These are phyloP conservation scores for Microbotryomycetes sp. DNA, from an alignment of 1,284 basidiomycete genomes.

Conservation along the genomic window DNA sequence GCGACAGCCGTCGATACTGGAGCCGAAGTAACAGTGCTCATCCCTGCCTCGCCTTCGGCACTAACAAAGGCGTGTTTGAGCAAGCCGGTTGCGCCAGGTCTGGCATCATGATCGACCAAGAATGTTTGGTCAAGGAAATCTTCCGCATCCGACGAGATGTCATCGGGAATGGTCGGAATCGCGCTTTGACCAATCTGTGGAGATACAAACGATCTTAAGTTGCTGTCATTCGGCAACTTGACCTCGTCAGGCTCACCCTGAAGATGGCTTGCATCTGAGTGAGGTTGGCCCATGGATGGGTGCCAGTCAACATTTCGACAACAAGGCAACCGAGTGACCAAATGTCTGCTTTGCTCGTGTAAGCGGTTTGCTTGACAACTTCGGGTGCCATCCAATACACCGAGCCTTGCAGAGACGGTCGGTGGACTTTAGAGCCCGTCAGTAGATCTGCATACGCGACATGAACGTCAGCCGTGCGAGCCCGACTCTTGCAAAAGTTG, in stretches of 20 bases:
- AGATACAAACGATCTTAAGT: not conserved
- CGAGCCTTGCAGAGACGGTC: slow-evolving; percentile 89
- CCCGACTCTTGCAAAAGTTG: no score
- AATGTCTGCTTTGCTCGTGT: slow-evolving; percentile 93
- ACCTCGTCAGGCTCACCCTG: slow-evolving; percentile 60
- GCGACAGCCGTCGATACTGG: not conserved
- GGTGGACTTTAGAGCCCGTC: slow-evolving; percentile 67
- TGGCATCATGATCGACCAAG: slow-evolving; percentile 70
- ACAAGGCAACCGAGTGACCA: slow-evolving; percentile 97
- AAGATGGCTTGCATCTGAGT: slow-evolving; percentile 99
- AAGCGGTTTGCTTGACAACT: slow-evolving; percentile 90
- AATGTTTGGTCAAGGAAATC: slow-evolving; percentile 80
- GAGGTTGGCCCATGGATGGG: slow-evolving; percentile 93
- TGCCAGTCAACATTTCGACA: slow-evolving; percentile 96
- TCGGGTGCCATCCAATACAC: slow-evolving; percentile 99
- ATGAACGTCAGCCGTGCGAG: not conserved
- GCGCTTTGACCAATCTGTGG: slow-evolving; percentile 76
- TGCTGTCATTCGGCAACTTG: not conserved
- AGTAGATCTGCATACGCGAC: slow-evolving; percentile 55
- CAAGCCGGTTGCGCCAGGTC: slow-evolving; percentile 71
- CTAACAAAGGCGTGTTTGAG: slow-evolving; percentile 57
- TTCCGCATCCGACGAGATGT: slow-evolving; percentile 77
- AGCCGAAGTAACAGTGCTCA: not conserved
- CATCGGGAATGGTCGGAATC: slow-evolving; percentile 74
- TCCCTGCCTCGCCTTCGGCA: not conserved